Conservation (phyloP, 108 stramenopile genomes). For the Skeletonema potamos region DNA sequence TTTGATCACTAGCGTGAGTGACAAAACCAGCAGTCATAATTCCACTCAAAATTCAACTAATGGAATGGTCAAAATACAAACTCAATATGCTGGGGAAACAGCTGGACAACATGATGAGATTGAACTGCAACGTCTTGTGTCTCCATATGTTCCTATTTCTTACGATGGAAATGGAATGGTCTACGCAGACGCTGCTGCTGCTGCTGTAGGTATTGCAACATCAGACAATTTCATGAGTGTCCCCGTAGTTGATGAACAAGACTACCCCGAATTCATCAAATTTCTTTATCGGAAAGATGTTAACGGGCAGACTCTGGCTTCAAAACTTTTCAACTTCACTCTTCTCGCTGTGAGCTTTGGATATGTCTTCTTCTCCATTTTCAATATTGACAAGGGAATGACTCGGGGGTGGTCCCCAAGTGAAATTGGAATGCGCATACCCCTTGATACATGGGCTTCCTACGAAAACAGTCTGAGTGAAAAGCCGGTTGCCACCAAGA, state of each 20-base stretch:
- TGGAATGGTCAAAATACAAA: not conserved
- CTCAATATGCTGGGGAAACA: not conserved
- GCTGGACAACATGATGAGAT: constrained; percentile 8
- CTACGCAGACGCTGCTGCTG: constrained; percentile 14
- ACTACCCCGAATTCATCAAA: constrained; percentile 37
- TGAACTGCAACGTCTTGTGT: constrained; percentile 8
- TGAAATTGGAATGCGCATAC: constrained; percentile 83
- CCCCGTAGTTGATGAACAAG: not conserved
- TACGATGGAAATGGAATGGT: constrained; percentile 32
- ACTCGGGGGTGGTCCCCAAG: constrained; percentile 82
- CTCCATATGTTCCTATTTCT: constrained; percentile 26
- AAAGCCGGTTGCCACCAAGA: constrained; percentile 91
- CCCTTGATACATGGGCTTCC: constrained; percentile 87
- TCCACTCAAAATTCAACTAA: not conserved
- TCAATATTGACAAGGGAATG: constrained; percentile 84
- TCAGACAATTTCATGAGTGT: not conserved
- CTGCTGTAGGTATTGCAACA: not conserved
- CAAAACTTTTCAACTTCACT: constrained; percentile 72
- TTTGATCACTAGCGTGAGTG: not conserved
- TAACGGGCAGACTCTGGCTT: constrained; percentile 45
- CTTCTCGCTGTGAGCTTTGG: constrained; percentile 73
- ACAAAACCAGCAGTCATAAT: not conserved
- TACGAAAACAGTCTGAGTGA: constrained; percentile 80
- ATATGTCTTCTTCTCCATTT: constrained; percentile 68
- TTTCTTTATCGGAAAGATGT: constrained; percentile 31